A percentile compares a stretch with the other conserved stretches of the same genome.
Evolutionary conservation across 306 rosid genomes (phyloP).

Genomic region (Pyrus pyrifolia): DNA sequence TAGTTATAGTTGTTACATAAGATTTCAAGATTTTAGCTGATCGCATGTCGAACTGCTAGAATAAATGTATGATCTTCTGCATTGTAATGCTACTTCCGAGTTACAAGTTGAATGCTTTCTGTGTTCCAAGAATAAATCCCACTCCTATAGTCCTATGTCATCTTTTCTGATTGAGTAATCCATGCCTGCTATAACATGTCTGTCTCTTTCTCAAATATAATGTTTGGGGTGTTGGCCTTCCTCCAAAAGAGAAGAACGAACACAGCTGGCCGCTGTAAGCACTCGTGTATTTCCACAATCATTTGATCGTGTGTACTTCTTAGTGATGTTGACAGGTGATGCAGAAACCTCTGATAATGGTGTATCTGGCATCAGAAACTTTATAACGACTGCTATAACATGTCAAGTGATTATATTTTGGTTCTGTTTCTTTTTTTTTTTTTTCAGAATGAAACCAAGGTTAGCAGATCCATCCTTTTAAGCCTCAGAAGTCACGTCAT

Average conservation of each 20-base stretch:
- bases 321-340: slow-evolving; percentile 5
- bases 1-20: not conserved
- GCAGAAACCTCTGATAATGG: slow-evolving; percentile 2
- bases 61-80: not conserved
- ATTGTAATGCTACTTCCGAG: not conserved
- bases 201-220: slow-evolving; percentile 1
- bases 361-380: slow-evolving; percentile 1
- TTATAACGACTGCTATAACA: not conserved
- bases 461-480: slow-evolving; percentile 84
- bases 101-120: not conserved
- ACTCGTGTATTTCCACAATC: slow-evolving; percentile 2
- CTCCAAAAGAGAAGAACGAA: slow-evolving; percentile 81
- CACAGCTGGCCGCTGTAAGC: slow-evolving; percentile 81
- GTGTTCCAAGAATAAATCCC: not conserved
- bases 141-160: not conserved
- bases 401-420: slow-evolving; percentile 10
- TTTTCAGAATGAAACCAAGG: slow-evolving; percentile 74
- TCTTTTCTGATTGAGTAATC: not conserved
- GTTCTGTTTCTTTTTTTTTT: slow-evolving; percentile 12
- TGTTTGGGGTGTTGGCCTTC: slow-evolving; percentile 86
- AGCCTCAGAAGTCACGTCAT: slow-evolving; percentile 65
- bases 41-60: not conserved
- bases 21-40: not conserved
- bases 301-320: not conserved
- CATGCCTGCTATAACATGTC: not conserved